Evolutionary conservation across 352 stramenopile species (phyloP).

Genomic region (Globisporangium solare): DNA sequence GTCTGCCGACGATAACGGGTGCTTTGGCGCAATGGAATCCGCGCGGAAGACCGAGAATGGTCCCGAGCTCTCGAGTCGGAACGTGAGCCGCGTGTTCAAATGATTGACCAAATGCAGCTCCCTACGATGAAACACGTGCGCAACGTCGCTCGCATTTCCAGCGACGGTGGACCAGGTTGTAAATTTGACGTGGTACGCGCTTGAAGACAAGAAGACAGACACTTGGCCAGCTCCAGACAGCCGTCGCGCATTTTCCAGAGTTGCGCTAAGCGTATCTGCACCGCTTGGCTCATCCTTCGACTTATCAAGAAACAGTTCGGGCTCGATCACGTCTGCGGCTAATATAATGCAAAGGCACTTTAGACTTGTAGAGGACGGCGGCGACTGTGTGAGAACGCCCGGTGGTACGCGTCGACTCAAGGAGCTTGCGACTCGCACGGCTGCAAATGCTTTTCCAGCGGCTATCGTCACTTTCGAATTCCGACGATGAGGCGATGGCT

Average conservation of each 20-base stretch:
- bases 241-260: background rate
- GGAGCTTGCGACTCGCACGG: constrained; percentile 62
- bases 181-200: constrained; percentile 56
- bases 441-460: constrained; percentile 63
- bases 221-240: background rate
- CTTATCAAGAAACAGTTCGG: constrained; percentile 60
- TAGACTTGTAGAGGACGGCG: constrained; percentile 20
- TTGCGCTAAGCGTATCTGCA: background rate
- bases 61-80: constrained; percentile 59
- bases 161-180: constrained; percentile 68
- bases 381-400: background rate
- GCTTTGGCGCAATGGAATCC: constrained; percentile 54
- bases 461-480: constrained; percentile 7
- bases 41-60: constrained; percentile 58
- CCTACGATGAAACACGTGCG: constrained; percentile 44
- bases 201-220: background rate
- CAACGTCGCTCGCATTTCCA: constrained; percentile 6
- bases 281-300: background rate
- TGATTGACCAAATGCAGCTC: constrained; percentile 60
- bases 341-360: constrained; percentile 67
- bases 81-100: constrained; percentile 52
- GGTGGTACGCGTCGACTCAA: constrained; percentile 23
- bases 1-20: constrained; percentile 52
- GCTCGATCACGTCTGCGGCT: constrained; percentile 52
- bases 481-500: constrained; percentile 2